Percentiles rank a stretch among this genome's conserved stretches.
Conservation (phyloP, 345 rosid genomes). For the Eucalyptus viminalis region DNA sequence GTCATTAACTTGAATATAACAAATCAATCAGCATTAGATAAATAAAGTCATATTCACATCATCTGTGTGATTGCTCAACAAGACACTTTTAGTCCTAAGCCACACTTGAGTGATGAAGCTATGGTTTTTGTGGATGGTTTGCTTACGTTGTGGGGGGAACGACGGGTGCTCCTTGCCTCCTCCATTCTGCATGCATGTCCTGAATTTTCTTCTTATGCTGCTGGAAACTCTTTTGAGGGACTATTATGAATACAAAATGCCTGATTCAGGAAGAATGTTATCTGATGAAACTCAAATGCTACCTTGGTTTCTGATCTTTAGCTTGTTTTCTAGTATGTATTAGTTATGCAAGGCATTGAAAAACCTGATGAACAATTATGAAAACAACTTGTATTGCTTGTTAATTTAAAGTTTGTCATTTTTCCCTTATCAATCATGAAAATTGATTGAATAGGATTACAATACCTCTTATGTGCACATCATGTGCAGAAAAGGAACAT, state of each 20-base stretch:
- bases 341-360: neutral
- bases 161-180: neutral
- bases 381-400: neutral
- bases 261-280: neutral
- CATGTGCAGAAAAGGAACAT: neutral
- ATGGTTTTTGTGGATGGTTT: neutral
- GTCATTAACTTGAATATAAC: too few species aligned
- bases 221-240: neutral
- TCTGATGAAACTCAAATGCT: neutral
- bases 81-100: too few species aligned
- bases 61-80: too few species aligned
- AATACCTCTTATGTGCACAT: neutral
- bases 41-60: too few species aligned
- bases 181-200: too few species aligned
- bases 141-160: neutral
- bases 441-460: neutral
- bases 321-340: neutral
- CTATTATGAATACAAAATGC: neutral
- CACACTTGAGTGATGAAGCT: too few species aligned
- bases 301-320: neutral
- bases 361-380: neutral
- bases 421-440: neutral
- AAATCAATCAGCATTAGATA: too few species aligned
- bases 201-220: neutral
- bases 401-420: neutral